phyloP scores from a whole-genome alignment of 2,329 filamentous ascomycete genomes.

The Sclerotinia subarctica region DNA sequence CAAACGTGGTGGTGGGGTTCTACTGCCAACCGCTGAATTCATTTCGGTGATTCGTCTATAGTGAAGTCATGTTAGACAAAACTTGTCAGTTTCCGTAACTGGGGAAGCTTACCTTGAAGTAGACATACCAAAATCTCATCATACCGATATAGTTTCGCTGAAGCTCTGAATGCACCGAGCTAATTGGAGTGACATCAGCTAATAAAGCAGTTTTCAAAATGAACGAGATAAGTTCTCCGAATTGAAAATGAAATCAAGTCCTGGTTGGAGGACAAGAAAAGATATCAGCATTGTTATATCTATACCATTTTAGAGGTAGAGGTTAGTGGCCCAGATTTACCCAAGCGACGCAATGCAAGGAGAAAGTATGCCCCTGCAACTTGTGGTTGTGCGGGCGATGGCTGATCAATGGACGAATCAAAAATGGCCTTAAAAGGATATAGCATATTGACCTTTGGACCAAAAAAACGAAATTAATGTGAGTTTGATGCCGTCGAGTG shows the following conservation, averaged over 20 bases:
- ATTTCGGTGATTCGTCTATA: neutral
- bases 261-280: neutral
- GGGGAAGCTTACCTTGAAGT: neutral
- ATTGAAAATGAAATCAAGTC: neutral
- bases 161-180: neutral
- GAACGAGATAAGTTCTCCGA: neutral
- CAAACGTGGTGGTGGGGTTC: neutral
- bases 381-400: neutral
- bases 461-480: neutral
- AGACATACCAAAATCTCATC: neutral
- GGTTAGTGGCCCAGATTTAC: neutral
- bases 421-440: neutral
- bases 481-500: neutral
- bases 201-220: neutral
- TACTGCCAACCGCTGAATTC: neutral
- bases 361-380: neutral
- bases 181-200: neutral
- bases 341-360: neutral
- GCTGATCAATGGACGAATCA: neutral
- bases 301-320: neutral
- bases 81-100: neutral
- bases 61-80: neutral
- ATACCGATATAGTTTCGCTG: neutral
- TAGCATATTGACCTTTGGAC: neutral
- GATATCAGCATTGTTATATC: neutral